A percentile compares a stretch with the other conserved stretches of the same genome.
Evolutionary conservation across 306 rosid genomes (phyloP).

Genomic region (Sindora glabra): DNA sequence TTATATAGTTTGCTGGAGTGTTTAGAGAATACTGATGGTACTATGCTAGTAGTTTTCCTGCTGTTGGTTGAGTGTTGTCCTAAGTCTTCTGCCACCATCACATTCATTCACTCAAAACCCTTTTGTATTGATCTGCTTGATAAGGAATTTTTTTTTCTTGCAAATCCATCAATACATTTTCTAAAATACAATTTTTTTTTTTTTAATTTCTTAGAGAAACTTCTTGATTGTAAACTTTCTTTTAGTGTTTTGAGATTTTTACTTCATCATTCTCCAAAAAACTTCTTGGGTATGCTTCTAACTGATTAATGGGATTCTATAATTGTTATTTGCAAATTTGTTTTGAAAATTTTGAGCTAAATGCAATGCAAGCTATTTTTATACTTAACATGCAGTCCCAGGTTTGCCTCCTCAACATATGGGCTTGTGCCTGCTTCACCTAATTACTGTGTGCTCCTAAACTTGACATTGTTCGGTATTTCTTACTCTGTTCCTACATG

Average conservation of each 20-base stretch:
- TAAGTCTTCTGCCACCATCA: background rate
- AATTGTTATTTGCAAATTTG: background rate
- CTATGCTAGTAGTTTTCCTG: background rate
- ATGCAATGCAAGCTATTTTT: background rate
- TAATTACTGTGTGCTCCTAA: background rate
- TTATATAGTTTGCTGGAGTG: background rate
- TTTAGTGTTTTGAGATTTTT: background rate
- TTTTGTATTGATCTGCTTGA: background rate
- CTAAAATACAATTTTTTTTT: background rate
- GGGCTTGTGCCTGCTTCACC: background rate
- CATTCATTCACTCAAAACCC: no score
- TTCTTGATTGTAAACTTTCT: background rate
- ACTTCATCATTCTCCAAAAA: background rate
- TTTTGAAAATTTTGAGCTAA: background rate
- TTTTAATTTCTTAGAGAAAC: background rate
- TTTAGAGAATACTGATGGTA: background rate
- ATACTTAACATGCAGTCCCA: background rate
- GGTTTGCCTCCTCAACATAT: background rate
- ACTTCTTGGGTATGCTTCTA: background rate
- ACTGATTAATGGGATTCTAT: background rate
- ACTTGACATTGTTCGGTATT: background rate
- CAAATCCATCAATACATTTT: background rate
- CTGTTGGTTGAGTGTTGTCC: background rate
- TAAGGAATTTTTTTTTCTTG: background rate
- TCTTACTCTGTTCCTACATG: background rate